Evolutionary conservation across 2,329 filamentous ascomycete species (phyloP).

Genomic region (Trichoderma polysporum): DNA sequence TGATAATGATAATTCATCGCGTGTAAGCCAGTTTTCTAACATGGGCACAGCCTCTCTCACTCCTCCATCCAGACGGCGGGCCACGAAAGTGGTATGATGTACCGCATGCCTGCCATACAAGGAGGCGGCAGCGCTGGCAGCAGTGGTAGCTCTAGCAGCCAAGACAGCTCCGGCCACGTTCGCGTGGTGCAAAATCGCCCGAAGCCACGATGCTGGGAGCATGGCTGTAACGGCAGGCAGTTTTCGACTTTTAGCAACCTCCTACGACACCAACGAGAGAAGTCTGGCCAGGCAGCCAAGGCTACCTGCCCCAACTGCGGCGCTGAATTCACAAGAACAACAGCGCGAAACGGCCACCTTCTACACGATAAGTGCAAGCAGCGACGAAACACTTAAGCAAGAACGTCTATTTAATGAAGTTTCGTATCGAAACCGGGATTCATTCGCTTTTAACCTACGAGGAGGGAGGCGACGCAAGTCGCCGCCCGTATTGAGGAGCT

Average conservation of each 20-base stretch:
- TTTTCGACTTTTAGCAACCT: conserved; percentile 98
- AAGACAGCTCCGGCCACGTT: conserved; percentile 52
- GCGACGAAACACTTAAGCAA: conserved; percentile 33
- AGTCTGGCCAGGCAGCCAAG: conserved; percentile 86
- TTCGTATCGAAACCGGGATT: conserved; percentile 22
- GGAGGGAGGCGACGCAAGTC: conserved; percentile 2
- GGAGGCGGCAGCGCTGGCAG: conserved; percentile 29
- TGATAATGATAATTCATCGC: not conserved
- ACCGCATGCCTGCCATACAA: conserved; percentile 43
- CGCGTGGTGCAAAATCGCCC: conserved; percentile 74
- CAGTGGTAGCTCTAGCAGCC: conserved; percentile 27
- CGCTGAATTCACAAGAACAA: conserved; percentile 88
- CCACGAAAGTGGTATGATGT: conserved; percentile 44
- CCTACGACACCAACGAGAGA: conserved; percentile 87
- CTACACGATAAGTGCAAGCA: conserved; percentile 91
- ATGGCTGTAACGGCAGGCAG: conserved; percentile 91
- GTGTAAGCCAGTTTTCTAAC: not conserved
- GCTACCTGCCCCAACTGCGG: conserved; percentile 88
- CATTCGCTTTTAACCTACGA: conserved; percentile 18
- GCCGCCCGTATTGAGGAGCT: conserved; percentile 7
- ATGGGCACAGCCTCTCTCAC: conserved; percentile 37
- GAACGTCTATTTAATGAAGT: conserved; percentile 9
- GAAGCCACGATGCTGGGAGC: conserved; percentile 97
- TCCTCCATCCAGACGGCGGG: conserved; percentile 37
- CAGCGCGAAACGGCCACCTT: conserved; percentile 81